phyloP scores from a whole-genome alignment of 2,329 filamentous ascomycete genomes.

The Penicillium sp. region DNA sequence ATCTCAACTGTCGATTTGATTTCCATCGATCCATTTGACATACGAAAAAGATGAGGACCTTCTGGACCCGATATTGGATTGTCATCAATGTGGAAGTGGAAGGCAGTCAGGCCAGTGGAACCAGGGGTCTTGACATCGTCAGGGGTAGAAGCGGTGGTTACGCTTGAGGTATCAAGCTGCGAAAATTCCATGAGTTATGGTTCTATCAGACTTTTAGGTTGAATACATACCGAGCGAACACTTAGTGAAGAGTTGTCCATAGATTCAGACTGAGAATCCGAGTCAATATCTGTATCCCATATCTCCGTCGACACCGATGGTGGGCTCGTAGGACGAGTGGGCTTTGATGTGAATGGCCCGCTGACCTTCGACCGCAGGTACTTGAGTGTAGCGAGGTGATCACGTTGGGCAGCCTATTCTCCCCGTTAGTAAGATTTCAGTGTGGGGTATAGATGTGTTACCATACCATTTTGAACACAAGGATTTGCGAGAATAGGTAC shows the following conservation, averaged over 20 bases:
- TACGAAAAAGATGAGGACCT: slow-evolving; percentile 85
- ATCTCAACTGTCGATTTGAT: slow-evolving; percentile 15
- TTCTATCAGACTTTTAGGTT: neutral
- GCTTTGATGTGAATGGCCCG: neutral
- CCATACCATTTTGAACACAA: neutral
- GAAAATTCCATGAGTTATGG: neutral
- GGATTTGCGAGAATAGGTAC: neutral
- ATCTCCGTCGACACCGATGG: neutral
- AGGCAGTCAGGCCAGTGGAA: slow-evolving; percentile 48
- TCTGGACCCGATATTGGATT: slow-evolving; percentile 72
- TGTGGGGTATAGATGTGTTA: neutral
- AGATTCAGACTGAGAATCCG: neutral
- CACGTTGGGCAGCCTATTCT: neutral
- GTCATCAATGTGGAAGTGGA: slow-evolving; percentile 56
- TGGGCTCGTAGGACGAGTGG: neutral
- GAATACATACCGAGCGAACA: neutral
- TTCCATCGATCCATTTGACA: slow-evolving; percentile 30
- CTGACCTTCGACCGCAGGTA: neutral
- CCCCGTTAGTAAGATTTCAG: neutral
- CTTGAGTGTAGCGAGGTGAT: neutral
- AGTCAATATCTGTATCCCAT: neutral
- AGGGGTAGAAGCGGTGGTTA: slow-evolving; percentile 86
- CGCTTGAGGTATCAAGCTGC: slow-evolving; percentile 58
- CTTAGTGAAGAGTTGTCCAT: neutral
- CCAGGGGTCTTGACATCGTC: slow-evolving; percentile 56